These are phyloP conservation scores for Backusella tuberculispora DNA, from an alignment of 192 early-diverging fungal species.

Conservation along the genomic window DNA sequence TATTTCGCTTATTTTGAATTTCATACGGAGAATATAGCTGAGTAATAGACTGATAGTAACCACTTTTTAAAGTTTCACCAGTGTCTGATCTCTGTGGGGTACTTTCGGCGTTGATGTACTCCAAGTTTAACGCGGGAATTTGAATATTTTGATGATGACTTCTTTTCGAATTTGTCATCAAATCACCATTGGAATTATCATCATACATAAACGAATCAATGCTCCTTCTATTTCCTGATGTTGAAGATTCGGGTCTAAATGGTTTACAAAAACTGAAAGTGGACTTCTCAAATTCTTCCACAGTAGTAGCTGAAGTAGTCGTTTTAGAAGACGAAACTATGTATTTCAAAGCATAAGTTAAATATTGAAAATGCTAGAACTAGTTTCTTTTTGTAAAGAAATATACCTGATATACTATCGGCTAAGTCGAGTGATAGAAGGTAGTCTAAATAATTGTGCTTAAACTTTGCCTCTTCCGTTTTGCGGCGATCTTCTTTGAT, in stretches of 20 bases:
- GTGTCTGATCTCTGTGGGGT: background rate
- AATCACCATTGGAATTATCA: background rate
- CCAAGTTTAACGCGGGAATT: background rate
- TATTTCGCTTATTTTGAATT: background rate
- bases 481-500: conserved; percentile 54
- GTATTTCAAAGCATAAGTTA: background rate
- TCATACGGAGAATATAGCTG: background rate
- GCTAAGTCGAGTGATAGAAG: background rate
- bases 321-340: background rate
- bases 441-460: conserved; percentile 46
- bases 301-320: background rate
- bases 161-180: background rate
- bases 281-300: background rate
- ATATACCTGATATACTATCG: background rate
- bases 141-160: background rate
- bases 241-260: background rate
- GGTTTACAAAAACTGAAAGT: background rate
- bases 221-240: background rate
- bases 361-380: too few relatives aligned
- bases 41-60: background rate
- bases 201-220: background rate
- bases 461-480: conserved; percentile 54
- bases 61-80: background rate
- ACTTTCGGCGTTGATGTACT: background rate
- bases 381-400: background rate